Percentiles rank a stretch among this genome's conserved stretches.
These are phyloP conservation scores for Xylaria acuta DNA, from an alignment of 495 filamentous ascomycete genomes.

Conservation along the genomic window DNA sequence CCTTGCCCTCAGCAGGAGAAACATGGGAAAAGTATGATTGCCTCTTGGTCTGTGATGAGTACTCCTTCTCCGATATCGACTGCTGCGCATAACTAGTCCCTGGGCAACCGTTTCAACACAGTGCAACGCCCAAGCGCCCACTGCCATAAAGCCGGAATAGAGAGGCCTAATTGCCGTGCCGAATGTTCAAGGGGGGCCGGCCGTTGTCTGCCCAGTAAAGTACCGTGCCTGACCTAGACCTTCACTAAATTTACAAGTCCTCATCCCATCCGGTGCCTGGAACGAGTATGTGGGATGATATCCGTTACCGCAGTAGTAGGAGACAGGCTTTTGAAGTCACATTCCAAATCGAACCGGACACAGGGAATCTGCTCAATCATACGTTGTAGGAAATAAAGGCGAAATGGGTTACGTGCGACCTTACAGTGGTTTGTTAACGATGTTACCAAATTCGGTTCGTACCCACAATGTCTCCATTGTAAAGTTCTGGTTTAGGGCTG, in stretches of 20 bases:
- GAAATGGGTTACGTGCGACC: slow-evolving; percentile 9
- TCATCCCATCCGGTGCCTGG: neutral
- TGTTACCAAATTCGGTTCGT: slow-evolving; percentile 7
- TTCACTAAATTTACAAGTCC: neutral
- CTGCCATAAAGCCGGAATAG: slow-evolving; percentile 10
- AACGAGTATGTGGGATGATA: slow-evolving; percentile 1
- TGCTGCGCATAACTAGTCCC: neutral
- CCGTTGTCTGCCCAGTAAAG: neutral
- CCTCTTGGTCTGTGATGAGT: neutral
- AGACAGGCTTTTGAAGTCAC: slow-evolving; percentile 13
- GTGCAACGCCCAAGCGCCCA: neutral
- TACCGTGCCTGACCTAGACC: neutral
- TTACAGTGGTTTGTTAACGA: slow-evolving; percentile 3
- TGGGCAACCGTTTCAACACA: neutral
- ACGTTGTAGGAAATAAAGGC: slow-evolving; percentile 12
- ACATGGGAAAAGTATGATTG: neutral
- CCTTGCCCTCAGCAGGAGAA: neutral
- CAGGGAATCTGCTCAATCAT: slow-evolving; percentile 8
- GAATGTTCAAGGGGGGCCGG: neutral
- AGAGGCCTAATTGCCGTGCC: slow-evolving; percentile 18
- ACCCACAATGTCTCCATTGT: slow-evolving; percentile 7
- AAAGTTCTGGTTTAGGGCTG: neutral
- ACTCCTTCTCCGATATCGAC: slow-evolving; percentile 7
- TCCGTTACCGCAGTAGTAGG: slow-evolving; percentile 18
- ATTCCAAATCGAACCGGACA: slow-evolving; percentile 19